Evolutionary conservation across 352 stramenopile genomes (phyloP), one percentile per base, ranked within the genome.

Genomic region (Blastocystis sp.): DNA sequence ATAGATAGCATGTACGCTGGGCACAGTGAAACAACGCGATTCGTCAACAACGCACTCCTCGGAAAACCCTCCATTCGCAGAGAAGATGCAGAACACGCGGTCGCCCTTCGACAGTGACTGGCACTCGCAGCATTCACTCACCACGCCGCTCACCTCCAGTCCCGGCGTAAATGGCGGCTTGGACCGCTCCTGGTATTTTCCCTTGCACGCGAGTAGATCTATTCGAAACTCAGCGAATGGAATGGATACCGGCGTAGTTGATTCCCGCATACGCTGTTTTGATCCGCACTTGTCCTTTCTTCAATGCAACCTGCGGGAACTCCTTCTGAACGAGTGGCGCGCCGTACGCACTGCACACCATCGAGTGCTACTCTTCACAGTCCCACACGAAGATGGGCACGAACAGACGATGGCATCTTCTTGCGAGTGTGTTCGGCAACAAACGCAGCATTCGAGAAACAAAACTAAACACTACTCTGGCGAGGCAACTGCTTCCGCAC

Each of bases 51-150:
- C 40, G 60, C 66, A 77, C 19, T 77, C 66, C 52, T 77, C 66
- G 5, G 66, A 53, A 77, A 53, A 77, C 61, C 38, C 66, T 53
- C 66, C 66, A 60, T 41, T 59, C 2, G n/a, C 23, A 9, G 66
- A 77, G 60, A 77, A 77, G 10, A 77, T 56, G 60, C 66, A 77
- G 34, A 60, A 77, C 34, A 77, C 66, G 7, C 66, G 66, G 60
- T 77, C 66, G 2, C 66, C 66, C 43, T 60, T 43, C 28, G 17
- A 10, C n/a, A 19, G n/a, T 19, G 43, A 23, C 7, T 19, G 38
- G 21, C n/a, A 48, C 17, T 43, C 66, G 34, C 60, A 60, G 2
- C 34, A 56, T 53, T 77, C 66, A 77, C 53, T 60, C 19, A 77
- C 34, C 5, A n/a, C 7, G 34, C 66, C 66, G 14, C 14, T 60